A percentile compares a stretch with the other conserved stretches of the same genome.
Evolutionary conservation across 805 yeast species (phyloP).

Genomic region (Wickerhamomyces mucosus): DNA sequence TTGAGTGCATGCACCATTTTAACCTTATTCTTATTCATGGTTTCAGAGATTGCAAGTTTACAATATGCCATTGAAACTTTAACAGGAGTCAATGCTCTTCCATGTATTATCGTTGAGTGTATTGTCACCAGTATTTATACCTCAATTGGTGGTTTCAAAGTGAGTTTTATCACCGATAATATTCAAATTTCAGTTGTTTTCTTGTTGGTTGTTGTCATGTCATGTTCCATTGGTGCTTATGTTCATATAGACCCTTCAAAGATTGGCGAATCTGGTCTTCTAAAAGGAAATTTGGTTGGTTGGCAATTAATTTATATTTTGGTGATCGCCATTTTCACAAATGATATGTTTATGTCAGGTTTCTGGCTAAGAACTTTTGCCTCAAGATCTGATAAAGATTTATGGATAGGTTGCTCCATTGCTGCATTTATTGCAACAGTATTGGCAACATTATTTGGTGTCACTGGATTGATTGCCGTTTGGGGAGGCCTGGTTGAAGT

Average conservation of each 20-base stretch:
- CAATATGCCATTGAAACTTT: constrained; percentile 67
- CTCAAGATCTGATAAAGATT: constrained; percentile 64
- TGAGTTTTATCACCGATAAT: constrained; percentile 81
- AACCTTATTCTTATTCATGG: constrained; percentile 80
- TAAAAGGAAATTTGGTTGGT: constrained; percentile 62
- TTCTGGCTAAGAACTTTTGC: constrained; percentile 96
- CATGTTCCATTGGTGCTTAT: constrained; percentile 71
- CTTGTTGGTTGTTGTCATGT: constrained; percentile 56
- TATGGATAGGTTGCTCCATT: constrained; percentile 63
- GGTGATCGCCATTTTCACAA: constrained; percentile 79
- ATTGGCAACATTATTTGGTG: constrained; percentile 65
- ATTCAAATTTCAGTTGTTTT: constrained; percentile 73
- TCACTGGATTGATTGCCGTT: constrained; percentile 80
- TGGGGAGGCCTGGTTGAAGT: constrained; percentile 66
- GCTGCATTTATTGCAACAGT: constrained; percentile 61
- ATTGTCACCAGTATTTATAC: constrained; percentile 84
- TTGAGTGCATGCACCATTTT: constrained; percentile 74
- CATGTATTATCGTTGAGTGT: constrained; percentile 78
- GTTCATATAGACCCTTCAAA: constrained; percentile 48
- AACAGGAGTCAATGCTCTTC: constrained; percentile 71
- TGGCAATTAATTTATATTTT: constrained; percentile 86
- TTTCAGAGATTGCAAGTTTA: constrained; percentile 77
- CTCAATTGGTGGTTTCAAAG: constrained; percentile 79
- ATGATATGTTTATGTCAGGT: constrained; percentile 84
- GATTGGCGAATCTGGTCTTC: constrained; percentile 55